phyloP scores from a whole-genome alignment of 176 grass and related monocot species.

The Carex scoparia region DNA sequence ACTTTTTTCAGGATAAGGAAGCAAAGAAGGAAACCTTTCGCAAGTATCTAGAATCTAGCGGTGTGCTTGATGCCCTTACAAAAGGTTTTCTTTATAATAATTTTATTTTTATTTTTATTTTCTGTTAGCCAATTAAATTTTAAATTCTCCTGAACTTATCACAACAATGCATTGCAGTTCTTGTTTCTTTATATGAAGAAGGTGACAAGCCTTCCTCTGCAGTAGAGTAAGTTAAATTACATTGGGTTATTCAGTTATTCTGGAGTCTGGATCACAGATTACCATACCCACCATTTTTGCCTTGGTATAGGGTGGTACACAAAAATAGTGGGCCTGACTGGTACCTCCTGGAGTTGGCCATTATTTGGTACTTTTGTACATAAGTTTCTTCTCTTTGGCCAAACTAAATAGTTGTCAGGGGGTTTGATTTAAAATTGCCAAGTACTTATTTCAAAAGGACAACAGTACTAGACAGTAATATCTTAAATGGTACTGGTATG shows the following conservation, averaged over 20 bases:
- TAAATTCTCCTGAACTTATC: background rate
- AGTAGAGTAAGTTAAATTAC: constrained; percentile 62
- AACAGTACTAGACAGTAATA: background rate
- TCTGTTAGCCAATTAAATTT: background rate
- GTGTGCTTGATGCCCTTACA: constrained; percentile 85
- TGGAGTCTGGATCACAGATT: background rate
- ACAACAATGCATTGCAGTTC: constrained; percentile 38
- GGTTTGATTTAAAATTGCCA: background rate
- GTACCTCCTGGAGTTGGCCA: background rate
- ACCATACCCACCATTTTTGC: background rate
- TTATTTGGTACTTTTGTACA: background rate
- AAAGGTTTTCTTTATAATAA: constrained; percentile 52
- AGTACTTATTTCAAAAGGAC: background rate
- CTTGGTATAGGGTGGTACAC: background rate
- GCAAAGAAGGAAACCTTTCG: constrained; percentile 92
- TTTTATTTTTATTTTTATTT: background rate
- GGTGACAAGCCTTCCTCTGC: constrained; percentile 75
- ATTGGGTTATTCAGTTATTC: background rate
- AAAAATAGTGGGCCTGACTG: background rate
- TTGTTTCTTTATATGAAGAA: constrained; percentile 90
- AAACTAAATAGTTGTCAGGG: background rate
- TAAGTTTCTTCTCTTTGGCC: background rate
- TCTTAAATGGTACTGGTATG: background rate
- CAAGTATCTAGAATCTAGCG: constrained; percentile 92
- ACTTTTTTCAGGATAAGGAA: constrained; percentile 58